Evolutionary conservation across 2,329 filamentous ascomycete genomes (phyloP), one percentile per base, ranked within the genome.

Genomic region (Diaporthe longicolla): DNA sequence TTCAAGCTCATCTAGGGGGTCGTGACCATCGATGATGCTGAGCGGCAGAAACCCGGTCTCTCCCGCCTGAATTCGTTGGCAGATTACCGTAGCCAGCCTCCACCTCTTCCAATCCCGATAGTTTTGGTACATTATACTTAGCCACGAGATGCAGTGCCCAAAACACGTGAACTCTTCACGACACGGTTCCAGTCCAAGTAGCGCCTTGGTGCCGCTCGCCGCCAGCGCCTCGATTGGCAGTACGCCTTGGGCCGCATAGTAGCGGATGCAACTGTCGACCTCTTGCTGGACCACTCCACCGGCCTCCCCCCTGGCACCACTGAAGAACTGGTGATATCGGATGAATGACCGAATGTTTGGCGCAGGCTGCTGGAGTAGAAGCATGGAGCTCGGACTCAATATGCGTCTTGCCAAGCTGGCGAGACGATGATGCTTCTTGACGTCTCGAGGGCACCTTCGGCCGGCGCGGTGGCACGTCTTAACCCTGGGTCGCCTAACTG

Each of bases 61-160:
- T 29, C 32, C 7, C 3, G 17, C 37, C 37, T 29, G 24, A 15
- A 63, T 24, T 13, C 15, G 15, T 19, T 63, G 17, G 17, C 24
- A 63, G 17, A 63, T 6, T 8, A 32, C 1, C 1, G 37, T 26
- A 61, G 58, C 58, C 17, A 63, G 9, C 17, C 40, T 63, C 58
- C 58, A 45, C 17, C 58, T 63, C 24, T 45, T 63, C 24, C 37
- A 45, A 45, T 63, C 58, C 32, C 24, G 40, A 32, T 45, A 63
- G 5, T 4, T 61, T 2, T 21, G 15, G 40, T 45, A 29, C 5
- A 63, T 10, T 7, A 6, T 17, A 0, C 4, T 40, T 8, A 10
- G 24, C 58, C 15, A 26, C 6, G 57, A 43, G 2, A 24, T 19
- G 21, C 37, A 37, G 11, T 37, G 26, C n/a, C 58, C n/a, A 15